Evolutionary conservation across 1,139 yeast species (phyloP), one percentile per base, ranked within the genome.

Genomic region (Yarrowia galli): DNA sequence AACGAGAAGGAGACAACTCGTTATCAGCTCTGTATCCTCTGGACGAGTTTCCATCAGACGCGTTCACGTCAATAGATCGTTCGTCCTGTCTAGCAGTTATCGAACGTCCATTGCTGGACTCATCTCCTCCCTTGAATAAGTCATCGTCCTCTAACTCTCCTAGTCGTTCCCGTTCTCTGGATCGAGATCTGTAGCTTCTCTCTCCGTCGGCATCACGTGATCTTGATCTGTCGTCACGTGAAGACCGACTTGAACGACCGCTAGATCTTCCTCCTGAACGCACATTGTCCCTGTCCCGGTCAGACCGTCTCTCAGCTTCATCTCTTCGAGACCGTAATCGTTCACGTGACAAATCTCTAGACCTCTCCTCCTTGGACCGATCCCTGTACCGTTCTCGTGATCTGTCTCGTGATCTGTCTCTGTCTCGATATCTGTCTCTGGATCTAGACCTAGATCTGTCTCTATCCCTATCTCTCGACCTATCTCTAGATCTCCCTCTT

Each of bases 11-110:
- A 10, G 61, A 54, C 12, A 22, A 6, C 23, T 54, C 61, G 10
- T 25, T 54, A 12, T 54, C 61, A 3, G 46, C 61, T 16, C 28
- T 23, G 25, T 54, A 54, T 1, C 61, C 61, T 5, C 38, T 23
- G 1, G 61, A 54, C 2, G 48, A 54, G n/a, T 16, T 25, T 3
- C 42, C 43, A 22, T 53, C 58, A 13, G 58, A 53, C 7, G n/a
- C 35, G 8, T 20, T 49, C 25, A n/a, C 6, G 8, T 48, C 53
- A 2, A n/a, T 7, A 16, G 22, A 25, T 32, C 51, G 51, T 10
- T 46, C 36, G n/a, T 45, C 49, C 25, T 43, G 46, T 9, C 2
- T 5, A 43, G 46, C 15, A 38, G 42, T 38, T 7, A 7, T 2
- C 8, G 45, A 42, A 7, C 45, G 45, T 10, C 23, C 45, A 42